phyloP scores from a whole-genome alignment of 495 filamentous ascomycete species.

The Hypoxylon cercidicola region DNA sequence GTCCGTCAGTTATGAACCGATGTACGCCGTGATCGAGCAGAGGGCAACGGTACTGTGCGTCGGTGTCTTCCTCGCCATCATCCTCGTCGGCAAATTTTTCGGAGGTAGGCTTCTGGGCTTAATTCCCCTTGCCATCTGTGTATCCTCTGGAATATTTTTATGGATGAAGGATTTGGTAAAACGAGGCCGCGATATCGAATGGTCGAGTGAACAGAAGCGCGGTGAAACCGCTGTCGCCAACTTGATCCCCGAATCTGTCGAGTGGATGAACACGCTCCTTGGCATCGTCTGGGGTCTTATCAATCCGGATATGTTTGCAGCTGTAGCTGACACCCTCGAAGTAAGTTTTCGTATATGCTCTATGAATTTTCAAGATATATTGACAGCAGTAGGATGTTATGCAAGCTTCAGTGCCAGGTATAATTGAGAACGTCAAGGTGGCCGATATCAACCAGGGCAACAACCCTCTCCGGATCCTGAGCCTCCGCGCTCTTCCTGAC shows the following conservation, averaged over 20 bases:
- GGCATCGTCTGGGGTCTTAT: constrained; percentile 86
- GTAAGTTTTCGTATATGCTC: constrained; percentile 26
- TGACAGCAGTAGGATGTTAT: constrained; percentile 79
- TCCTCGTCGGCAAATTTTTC: constrained; percentile 81
- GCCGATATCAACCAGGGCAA: constrained; percentile 94
- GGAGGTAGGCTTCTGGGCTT: constrained; percentile 80
- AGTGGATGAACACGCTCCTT: constrained; percentile 91
- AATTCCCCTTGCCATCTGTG: constrained; percentile 72
- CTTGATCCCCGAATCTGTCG: constrained; percentile 88
- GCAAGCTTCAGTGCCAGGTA: constrained; percentile 88
- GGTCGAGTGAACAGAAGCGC: constrained; percentile 84
- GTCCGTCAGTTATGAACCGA: constrained; percentile 83
- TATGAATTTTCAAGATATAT: constrained; percentile 56
- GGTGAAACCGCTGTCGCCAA: constrained; percentile 85
- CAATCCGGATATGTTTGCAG: constrained; percentile 91
- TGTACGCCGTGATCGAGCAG: constrained; percentile 79
- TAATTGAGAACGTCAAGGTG: constrained; percentile 95
- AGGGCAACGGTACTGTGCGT: constrained; percentile 73
- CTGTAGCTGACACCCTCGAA: constrained; percentile 62
- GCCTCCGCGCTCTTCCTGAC: constrained; percentile 87
- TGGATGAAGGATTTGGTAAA: constrained; percentile 89
- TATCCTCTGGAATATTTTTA: constrained; percentile 80
- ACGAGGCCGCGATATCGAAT: constrained; percentile 85
- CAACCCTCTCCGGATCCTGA: constrained; percentile 90
- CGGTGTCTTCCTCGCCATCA: constrained; percentile 73